These are phyloP conservation scores for Cytospora piceae DNA, from an alignment of 2,329 filamentous ascomycete species.

Conservation along the genomic window DNA sequence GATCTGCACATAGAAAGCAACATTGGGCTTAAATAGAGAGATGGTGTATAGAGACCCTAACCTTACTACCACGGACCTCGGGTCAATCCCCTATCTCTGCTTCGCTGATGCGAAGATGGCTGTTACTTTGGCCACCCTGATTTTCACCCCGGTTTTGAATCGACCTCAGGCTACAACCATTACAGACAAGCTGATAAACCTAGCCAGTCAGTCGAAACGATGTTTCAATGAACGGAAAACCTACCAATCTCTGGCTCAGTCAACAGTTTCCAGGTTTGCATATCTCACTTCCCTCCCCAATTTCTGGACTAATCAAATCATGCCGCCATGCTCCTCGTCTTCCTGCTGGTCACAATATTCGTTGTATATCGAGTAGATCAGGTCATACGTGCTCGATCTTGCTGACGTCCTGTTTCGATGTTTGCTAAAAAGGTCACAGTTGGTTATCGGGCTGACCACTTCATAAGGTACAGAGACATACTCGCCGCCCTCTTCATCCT, in stretches of 20 bases:
- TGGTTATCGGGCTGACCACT: background rate
- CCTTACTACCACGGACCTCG: background rate
- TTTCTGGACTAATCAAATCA: background rate
- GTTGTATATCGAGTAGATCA: slow-evolving; percentile 27
- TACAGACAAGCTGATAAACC: background rate
- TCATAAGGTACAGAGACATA: background rate
- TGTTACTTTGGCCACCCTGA: too few relatives aligned
- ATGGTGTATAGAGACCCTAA: background rate
- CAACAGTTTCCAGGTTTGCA: background rate
- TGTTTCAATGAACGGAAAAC: background rate
- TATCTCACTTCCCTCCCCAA: background rate
- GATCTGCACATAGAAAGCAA: slow-evolving; percentile 9
- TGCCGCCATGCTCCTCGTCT: background rate
- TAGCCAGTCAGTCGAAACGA: background rate
- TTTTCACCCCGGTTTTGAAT: background rate
- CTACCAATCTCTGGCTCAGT: background rate
- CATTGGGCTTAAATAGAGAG: background rate
- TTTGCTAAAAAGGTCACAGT: background rate
- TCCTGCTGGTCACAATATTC: slow-evolving; percentile 7
- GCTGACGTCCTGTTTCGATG: background rate
- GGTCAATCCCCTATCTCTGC: background rate
- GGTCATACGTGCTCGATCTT: slow-evolving; percentile 18
- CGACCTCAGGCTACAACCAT: background rate
- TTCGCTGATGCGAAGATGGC: background rate
- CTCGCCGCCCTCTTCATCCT: background rate